These are phyloP conservation scores for Pseudocercospora fuligena DNA, from an alignment of 2,329 filamentous ascomycete genomes.

Conservation along the genomic window DNA sequence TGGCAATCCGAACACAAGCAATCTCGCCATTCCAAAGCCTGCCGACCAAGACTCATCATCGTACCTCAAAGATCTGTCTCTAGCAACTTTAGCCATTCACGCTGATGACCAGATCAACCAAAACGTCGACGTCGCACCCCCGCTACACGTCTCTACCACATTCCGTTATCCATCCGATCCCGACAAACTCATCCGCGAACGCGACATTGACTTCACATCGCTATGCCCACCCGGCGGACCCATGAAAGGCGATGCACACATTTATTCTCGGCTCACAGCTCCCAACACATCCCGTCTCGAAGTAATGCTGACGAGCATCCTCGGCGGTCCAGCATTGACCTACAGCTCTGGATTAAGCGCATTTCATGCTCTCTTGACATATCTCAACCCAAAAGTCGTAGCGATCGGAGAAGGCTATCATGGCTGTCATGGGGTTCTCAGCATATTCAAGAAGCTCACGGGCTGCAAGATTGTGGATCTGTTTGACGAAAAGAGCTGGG, in stretches of 20 bases:
- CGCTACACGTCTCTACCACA: slow-evolving; percentile 89
- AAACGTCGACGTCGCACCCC: slow-evolving; percentile 76
- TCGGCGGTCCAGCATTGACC: slow-evolving; percentile 71
- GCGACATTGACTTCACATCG: slow-evolving; percentile 33
- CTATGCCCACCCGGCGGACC: slow-evolving; percentile 38
- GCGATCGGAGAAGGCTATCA: slow-evolving; percentile 89
- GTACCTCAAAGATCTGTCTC: slow-evolving; percentile 28
- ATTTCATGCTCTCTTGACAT: slow-evolving; percentile 85
- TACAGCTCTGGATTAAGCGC: slow-evolving; percentile 87
- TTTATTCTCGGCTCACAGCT: slow-evolving; percentile 81
- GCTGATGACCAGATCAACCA: slow-evolving; percentile 43
- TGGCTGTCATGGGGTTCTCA: slow-evolving; percentile 86
- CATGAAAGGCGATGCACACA: slow-evolving; percentile 64
- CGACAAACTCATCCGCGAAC: slow-evolving; percentile 57
- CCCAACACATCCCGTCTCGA: slow-evolving; percentile 87
- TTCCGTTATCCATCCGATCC: slow-evolving; percentile 81
- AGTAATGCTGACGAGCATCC: slow-evolving; percentile 73
- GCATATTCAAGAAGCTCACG: slow-evolving; percentile 73
- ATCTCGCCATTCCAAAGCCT: slow-evolving; percentile 24
- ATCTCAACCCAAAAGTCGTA: slow-evolving; percentile 79
- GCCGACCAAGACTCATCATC: slow-evolving; percentile 13
- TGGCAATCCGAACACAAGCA: slow-evolving; percentile 30
- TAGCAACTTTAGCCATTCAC: slow-evolving; percentile 41
- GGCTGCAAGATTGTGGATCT: slow-evolving; percentile 75
- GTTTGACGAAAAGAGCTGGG: slow-evolving; percentile 48